Base-by-base conservation (phyloP, 1,139 yeast genomes). In the Yamadazyma aaseri region DNA sequence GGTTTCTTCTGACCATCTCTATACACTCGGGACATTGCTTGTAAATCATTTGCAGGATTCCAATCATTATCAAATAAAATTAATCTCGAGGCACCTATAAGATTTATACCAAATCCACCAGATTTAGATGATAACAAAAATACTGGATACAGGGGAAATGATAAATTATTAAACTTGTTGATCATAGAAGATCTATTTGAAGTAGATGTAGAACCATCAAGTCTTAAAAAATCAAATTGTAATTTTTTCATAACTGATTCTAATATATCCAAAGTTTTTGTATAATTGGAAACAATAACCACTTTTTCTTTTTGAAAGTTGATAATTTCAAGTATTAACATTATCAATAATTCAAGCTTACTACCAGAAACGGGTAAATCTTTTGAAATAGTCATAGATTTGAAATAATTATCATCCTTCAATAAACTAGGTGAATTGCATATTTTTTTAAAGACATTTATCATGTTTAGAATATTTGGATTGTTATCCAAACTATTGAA, bases 21-120 rank as follows among this genome's bases (percentile, higher is more conserved):
- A 51, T 90, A 96, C 5, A 92, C 82, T 42, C 99, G 64, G 1
- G 97, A 96, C 95, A 92, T 87, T 0, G 97, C 96, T 56, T 92
- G 99, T 18, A 85, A 58, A 55, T 92, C 99, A 9, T 85, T 74
- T 0, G 97, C 79, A 0, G 98, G 98, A 46, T 94, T 92, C 96
- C 96, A 86, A 51, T 89, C 97, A 41, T 90, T 85, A 51, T 89
- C 97, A 50, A 85, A 85, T 16, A 92, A 60, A 3, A 92, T 72
- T 22, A 92, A 62, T 20, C 97, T 65, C 0, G 96, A 87, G 0
- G 96, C 98, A 1, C 98, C 98, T 20, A 86, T 73, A 24, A 92
- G 64, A 51, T 92, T 94, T 26, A 92, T 67, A 0, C 99, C 99
- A 42, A 85, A 81, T 0, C 99, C 99, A 2, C 99, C 99, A 4